Conservation (phyloP, 2,329 filamentous ascomycete genomes). For the Fusarium sarcochroum region DNA sequence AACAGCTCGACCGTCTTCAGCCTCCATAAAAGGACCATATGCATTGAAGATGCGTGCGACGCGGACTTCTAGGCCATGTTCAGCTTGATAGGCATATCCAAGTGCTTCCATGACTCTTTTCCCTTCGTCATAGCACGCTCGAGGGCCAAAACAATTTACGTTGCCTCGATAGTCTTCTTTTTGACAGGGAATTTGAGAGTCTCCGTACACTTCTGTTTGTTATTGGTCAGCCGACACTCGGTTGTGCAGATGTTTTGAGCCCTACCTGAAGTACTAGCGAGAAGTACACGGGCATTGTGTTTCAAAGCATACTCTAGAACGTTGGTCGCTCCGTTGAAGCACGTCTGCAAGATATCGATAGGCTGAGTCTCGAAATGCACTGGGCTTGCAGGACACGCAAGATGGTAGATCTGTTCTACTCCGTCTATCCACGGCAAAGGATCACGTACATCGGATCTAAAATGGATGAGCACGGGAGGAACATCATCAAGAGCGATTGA, state of each 20-base stretch:
- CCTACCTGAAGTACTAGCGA: conserved; percentile 40
- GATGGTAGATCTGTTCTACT: conserved; percentile 41
- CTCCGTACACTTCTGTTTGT: conserved; percentile 35
- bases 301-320: conserved; percentile 36
- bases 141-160: conserved; percentile 58
- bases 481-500: accelerated
- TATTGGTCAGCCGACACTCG: neutral
- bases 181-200: conserved; percentile 19
- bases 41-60: conserved; percentile 43
- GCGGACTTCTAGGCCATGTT: conserved; percentile 43
- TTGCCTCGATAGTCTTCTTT: conserved; percentile 56
- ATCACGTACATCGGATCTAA: conserved; percentile 35
- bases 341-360: conserved; percentile 41
- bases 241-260: accelerated
- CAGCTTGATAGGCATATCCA: conserved; percentile 47
- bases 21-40: conserved; percentile 34
- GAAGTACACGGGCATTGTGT: conserved; percentile 32
- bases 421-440: conserved; percentile 28
- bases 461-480: accelerated
- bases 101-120: conserved; percentile 58
- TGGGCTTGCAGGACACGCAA: conserved; percentile 38
- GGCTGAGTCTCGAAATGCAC: conserved; percentile 36
- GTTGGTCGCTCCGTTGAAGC: conserved; percentile 36
- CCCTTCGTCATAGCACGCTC: conserved; percentile 60
- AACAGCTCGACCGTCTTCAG: conserved; percentile 30